phyloP scores from a whole-genome alignment of 768 basidiomycete genomes.

The Crucibulum laeve region DNA sequence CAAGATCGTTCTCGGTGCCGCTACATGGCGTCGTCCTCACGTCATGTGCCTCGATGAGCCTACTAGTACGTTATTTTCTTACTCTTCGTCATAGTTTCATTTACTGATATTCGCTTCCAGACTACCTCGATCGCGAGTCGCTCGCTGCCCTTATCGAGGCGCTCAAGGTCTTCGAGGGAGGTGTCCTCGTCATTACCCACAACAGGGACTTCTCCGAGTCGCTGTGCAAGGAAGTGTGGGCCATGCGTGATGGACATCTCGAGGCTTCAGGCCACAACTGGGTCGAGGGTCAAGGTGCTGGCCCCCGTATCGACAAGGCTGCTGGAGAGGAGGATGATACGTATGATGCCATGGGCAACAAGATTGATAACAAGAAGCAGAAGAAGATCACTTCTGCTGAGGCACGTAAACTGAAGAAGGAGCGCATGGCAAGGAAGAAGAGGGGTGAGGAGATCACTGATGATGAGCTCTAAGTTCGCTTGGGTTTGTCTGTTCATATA shows the following conservation, averaged over 20 bases:
- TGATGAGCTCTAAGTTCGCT: slow-evolving; percentile 48
- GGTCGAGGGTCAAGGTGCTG: slow-evolving; percentile 98
- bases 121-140: slow-evolving; percentile 99
- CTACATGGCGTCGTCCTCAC: slow-evolving; percentile 99
- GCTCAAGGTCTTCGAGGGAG: slow-evolving; percentile 96
- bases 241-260: slow-evolving; percentile 95
- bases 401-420: slow-evolving; percentile 93
- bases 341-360: slow-evolving; percentile 99
- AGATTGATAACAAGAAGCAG: slow-evolving; percentile 78
- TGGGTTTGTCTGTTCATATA: slow-evolving; percentile 4
- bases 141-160: slow-evolving; percentile 98
- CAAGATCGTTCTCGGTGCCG: slow-evolving; percentile 97
- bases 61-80: slow-evolving; percentile 53
- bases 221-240: slow-evolving; percentile 97
- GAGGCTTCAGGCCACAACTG: slow-evolving; percentile 99
- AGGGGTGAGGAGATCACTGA: slow-evolving; percentile 76
- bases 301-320: slow-evolving; percentile 91
- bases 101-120: slow-evolving; percentile 27
- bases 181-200: slow-evolving; percentile 97
- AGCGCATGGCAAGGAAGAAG: slow-evolving; percentile 88
- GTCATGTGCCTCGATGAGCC: slow-evolving; percentile 96
- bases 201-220: slow-evolving; percentile 99
- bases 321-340: slow-evolving; percentile 86
- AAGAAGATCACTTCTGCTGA: slow-evolving; percentile 86
- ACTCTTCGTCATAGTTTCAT: neutral